Evolutionary conservation across 768 basidiomycete genomes (phyloP).

Genomic region (Mycena olivaceomarginata): DNA sequence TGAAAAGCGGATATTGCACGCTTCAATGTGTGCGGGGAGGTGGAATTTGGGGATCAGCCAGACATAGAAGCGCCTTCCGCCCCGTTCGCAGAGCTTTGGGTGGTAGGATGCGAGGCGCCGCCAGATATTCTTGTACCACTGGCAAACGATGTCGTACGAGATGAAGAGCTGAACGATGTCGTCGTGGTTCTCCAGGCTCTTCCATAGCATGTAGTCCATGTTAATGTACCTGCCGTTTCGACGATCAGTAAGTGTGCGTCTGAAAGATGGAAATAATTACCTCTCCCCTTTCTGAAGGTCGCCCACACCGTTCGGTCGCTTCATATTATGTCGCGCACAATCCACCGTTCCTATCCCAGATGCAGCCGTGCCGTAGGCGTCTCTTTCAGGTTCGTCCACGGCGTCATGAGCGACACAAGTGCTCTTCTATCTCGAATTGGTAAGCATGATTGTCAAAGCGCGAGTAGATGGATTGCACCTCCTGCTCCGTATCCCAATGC

Average conservation of each 20-base stretch:
- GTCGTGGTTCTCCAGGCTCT: conserved; percentile 34
- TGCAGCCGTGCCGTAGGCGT: conserved; percentile 15
- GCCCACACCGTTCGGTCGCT: conserved; percentile 29
- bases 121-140: conserved; percentile 43
- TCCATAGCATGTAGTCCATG: conserved; percentile 45
- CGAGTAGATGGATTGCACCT: not conserved
- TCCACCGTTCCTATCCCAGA: conserved; percentile 38
- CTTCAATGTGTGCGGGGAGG: conserved; percentile 47
- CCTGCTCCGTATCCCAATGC: conserved; percentile 24
- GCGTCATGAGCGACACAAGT: conserved; percentile 27
- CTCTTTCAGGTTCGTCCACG: conserved; percentile 13
- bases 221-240: conserved; percentile 15
- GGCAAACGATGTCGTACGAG: conserved; percentile 50
- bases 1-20: conserved; percentile 42
- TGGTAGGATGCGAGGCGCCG: conserved; percentile 39
- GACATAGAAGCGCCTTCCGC: not conserved
- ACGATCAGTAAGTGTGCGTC: not conserved
- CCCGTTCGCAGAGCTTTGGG: not conserved
- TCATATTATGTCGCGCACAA: conserved; percentile 41
- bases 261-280: not conserved
- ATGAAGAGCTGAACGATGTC: conserved; percentile 37
- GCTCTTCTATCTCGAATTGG: conserved; percentile 1
- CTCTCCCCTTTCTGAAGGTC: conserved; percentile 43
- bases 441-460: not conserved
- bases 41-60: conserved; percentile 53